Evolutionary conservation across 2,329 filamentous ascomycete species (phyloP).

Genomic region (Aureobasidium mangrovei): DNA sequence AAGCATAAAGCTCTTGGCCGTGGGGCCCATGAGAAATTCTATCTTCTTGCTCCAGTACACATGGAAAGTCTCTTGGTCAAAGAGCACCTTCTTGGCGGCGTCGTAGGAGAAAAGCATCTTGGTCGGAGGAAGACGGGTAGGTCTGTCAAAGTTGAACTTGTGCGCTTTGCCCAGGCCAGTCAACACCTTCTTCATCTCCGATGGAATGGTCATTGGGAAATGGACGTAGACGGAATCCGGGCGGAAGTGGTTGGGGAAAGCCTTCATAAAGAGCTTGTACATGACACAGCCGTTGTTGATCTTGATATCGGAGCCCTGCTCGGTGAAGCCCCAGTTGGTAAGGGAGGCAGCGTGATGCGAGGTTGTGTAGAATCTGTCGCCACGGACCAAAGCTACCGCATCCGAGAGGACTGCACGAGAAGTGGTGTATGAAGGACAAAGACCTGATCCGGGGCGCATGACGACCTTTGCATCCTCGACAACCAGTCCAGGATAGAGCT

Average conservation of each 20-base stretch:
- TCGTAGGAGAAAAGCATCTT: slow-evolving; percentile 38
- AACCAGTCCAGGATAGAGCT: slow-evolving; percentile 61
- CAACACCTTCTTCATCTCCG: slow-evolving; percentile 38
- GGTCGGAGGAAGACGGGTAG: slow-evolving; percentile 25
- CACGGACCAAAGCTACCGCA: slow-evolving; percentile 50
- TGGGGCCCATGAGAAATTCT: slow-evolving; percentile 36
- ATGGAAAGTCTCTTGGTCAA: slow-evolving; percentile 36
- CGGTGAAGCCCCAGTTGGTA: slow-evolving; percentile 39
- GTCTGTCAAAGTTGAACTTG: slow-evolving; percentile 32
- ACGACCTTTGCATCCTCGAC: slow-evolving; percentile 49
- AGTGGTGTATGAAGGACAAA: slow-evolving; percentile 46
- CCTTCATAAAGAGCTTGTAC: slow-evolving; percentile 44
- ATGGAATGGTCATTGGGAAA: slow-evolving; percentile 41
- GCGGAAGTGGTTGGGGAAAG: slow-evolving; percentile 42
- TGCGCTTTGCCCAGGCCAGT: slow-evolving; percentile 32
- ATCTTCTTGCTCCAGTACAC: slow-evolving; percentile 40
- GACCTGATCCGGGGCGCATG: slow-evolving; percentile 44
- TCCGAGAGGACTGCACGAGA: slow-evolving; percentile 51
- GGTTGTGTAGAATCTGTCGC: slow-evolving; percentile 50
- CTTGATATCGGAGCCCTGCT: slow-evolving; percentile 35
- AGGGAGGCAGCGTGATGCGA: slow-evolving; percentile 29
- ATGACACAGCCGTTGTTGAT: slow-evolving; percentile 43
- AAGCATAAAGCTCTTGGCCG: slow-evolving; percentile 40
- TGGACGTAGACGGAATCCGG: slow-evolving; percentile 43
- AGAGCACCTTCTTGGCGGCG: slow-evolving; percentile 36